Conservation (phyloP, 805 yeast genomes). For the Clavispora phyllophila region DNA sequence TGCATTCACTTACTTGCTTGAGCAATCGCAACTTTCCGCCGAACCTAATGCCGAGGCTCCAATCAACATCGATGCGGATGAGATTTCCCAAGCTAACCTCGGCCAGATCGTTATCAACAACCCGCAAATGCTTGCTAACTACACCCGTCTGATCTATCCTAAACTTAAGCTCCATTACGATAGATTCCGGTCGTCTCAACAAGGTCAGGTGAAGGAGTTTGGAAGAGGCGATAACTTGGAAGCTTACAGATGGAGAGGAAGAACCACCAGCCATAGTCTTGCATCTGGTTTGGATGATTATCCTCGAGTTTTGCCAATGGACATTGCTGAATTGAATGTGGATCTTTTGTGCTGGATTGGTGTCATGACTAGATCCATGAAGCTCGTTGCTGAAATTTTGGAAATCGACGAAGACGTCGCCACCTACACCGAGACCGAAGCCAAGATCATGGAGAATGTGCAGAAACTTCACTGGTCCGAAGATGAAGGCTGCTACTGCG, state of each 20-base stretch:
- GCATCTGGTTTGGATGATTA: slow-evolving; percentile 96
- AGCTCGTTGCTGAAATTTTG: slow-evolving; percentile 60
- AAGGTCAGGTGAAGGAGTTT: slow-evolving; percentile 68
- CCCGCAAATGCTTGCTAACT: slow-evolving; percentile 54
- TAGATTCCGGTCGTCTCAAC: slow-evolving; percentile 80
- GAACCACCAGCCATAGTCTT: slow-evolving; percentile 77
- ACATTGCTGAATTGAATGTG: slow-evolving; percentile 83
- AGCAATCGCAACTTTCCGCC: slow-evolving; percentile 2
- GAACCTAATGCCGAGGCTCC: slow-evolving; percentile 12
- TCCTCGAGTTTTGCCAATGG: slow-evolving; percentile 79
- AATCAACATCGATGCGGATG: slow-evolving; percentile 13
- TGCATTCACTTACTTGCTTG: slow-evolving; percentile 54
- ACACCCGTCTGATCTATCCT: slow-evolving; percentile 69
- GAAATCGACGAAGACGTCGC: slow-evolving; percentile 54
- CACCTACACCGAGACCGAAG: slow-evolving; percentile 49
- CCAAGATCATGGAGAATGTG: slow-evolving; percentile 56
- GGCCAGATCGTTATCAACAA: slow-evolving; percentile 52
- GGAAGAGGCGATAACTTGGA: slow-evolving; percentile 52
- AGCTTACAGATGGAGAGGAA: slow-evolving; percentile 89
- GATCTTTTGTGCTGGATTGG: slow-evolving; percentile 93
- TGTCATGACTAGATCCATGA: slow-evolving; percentile 81
- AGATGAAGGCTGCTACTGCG: slow-evolving; percentile 67
- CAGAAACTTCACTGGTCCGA: slow-evolving; percentile 80
- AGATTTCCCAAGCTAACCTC: slow-evolving; percentile 19
- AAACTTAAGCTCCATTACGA: slow-evolving; percentile 70